Evolutionary conservation across 352 stramenopile genomes (phyloP).

Genomic region (Phytophthora nicotianae): DNA sequence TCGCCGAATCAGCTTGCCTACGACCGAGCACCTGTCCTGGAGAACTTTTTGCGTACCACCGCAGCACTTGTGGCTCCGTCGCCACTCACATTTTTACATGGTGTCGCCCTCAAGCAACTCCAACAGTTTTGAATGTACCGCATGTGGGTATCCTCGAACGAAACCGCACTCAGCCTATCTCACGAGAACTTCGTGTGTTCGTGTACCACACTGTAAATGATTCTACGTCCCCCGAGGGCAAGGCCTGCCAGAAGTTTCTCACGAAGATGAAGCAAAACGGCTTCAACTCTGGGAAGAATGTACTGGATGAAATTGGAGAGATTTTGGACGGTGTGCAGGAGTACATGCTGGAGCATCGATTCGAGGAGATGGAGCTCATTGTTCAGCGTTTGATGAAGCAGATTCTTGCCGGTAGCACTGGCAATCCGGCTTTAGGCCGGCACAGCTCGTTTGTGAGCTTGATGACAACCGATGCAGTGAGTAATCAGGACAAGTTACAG

Average conservation of each 20-base stretch:
- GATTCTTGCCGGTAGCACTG: constrained; percentile 23
- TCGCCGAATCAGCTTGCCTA: constrained; percentile 64
- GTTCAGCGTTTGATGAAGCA: constrained; percentile 69
- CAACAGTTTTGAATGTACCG: constrained; percentile 84
- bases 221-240: constrained; percentile 75
- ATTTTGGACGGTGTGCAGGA: constrained; percentile 85
- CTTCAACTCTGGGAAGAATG: constrained; percentile 51
- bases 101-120: constrained; percentile 76
- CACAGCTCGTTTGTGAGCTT: constrained; percentile 77
- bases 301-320: constrained; percentile 76
- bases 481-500: constrained; percentile 76
- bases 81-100: constrained; percentile 76
- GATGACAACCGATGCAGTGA: constrained; percentile 59
- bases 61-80: constrained; percentile 77
- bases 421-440: constrained; percentile 30
- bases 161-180: constrained; percentile 83
- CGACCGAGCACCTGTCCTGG: constrained; percentile 72
- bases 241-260: constrained; percentile 79
- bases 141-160: constrained; percentile 69
- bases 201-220: constrained; percentile 86
- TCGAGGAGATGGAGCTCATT: constrained; percentile 74
- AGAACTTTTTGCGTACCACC: constrained; percentile 77
- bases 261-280: constrained; percentile 56
- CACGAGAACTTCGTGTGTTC: constrained; percentile 75
- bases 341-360: constrained; percentile 88